These are phyloP conservation scores for Craspedostauros australis DNA, from an alignment of 108 stramenopile species.

Conservation along the genomic window DNA sequence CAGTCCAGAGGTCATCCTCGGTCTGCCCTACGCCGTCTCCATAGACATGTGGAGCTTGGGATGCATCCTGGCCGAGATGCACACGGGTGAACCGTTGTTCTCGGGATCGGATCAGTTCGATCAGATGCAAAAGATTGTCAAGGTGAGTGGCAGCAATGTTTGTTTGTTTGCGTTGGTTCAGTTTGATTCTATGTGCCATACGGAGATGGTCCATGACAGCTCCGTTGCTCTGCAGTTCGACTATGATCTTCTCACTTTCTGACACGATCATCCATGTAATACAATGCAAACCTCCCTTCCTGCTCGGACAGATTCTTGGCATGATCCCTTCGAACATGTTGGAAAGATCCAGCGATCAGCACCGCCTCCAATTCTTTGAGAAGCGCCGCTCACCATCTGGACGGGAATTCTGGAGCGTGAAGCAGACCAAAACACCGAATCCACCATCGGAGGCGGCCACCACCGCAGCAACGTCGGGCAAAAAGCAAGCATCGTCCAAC, in stretches of 20 bases:
- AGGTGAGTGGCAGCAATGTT: constrained; percentile 38
- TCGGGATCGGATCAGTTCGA: constrained; percentile 95
- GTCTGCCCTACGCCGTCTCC: constrained; percentile 87
- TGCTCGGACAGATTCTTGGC: constrained; percentile 59
- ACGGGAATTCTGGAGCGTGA: constrained; percentile 30
- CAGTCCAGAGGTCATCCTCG: constrained; percentile 97
- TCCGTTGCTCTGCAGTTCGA: too few relatives aligned
- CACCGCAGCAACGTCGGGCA: too few relatives aligned
- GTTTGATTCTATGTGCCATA: too few relatives aligned
- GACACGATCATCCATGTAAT: neutral
- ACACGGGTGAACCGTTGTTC: constrained; percentile 96
- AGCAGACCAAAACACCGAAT: constrained; percentile 32
- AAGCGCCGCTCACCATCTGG: constrained; percentile 32
- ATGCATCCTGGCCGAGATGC: constrained; percentile 98
- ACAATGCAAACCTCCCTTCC: constrained; percentile 1
- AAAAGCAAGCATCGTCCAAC: too few relatives aligned
- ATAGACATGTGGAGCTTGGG: constrained; percentile 99
- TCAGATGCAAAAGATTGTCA: constrained; percentile 94
- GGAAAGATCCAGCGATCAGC: constrained; percentile 61
- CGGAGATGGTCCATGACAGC: too few relatives aligned
- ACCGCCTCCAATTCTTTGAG: constrained; percentile 76
- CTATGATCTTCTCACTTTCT: too few relatives aligned
- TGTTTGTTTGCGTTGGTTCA: neutral
- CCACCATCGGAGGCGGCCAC: constrained; percentile 7
- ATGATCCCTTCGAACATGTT: constrained; percentile 83